Evolutionary conservation across 2,329 filamentous ascomycete species (phyloP).

Genomic region (Raffaelea arxii): DNA sequence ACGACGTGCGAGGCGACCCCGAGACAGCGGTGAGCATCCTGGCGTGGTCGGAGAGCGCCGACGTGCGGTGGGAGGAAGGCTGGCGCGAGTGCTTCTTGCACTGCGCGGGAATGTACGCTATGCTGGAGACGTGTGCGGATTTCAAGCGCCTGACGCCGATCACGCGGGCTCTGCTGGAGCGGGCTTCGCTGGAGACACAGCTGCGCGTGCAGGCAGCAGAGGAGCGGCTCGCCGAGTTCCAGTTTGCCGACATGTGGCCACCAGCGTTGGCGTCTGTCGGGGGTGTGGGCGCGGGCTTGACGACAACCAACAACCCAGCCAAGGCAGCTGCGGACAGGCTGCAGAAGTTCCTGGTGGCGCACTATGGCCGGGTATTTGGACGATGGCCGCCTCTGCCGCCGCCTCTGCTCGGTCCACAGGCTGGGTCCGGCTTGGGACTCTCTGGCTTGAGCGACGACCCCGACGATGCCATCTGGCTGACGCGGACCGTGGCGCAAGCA

Average conservation of each 20-base stretch:
- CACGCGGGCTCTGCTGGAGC: conserved; percentile 52
- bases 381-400: conserved; percentile 42
- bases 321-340: conserved; percentile 49
- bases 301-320: conserved; percentile 24
- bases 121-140: conserved; percentile 42
- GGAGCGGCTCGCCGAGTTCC: conserved; percentile 48
- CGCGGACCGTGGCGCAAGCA: conserved; percentile 42
- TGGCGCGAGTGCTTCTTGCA: conserved; percentile 61
- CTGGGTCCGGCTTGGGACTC: conserved; percentile 13
- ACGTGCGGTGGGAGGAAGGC: conserved; percentile 54
- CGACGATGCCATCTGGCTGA: conserved; percentile 49
- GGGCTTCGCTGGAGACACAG: conserved; percentile 51
- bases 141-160: conserved; percentile 50
- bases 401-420: conserved; percentile 5
- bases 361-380: conserved; percentile 48
- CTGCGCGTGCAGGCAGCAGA: conserved; percentile 54
- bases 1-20: conserved; percentile 53
- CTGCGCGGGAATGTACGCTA: conserved; percentile 52
- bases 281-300: background rate
- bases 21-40: conserved; percentile 51
- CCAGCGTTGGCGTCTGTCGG: conserved; percentile 16
- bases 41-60: conserved; percentile 54
- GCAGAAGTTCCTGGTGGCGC: conserved; percentile 47
- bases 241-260: conserved; percentile 53
- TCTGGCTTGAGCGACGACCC: too few species aligned